Base-by-base conservation (phyloP, 495 filamentous ascomycete genomes). In the Annulohypoxylon stygium region DNA sequence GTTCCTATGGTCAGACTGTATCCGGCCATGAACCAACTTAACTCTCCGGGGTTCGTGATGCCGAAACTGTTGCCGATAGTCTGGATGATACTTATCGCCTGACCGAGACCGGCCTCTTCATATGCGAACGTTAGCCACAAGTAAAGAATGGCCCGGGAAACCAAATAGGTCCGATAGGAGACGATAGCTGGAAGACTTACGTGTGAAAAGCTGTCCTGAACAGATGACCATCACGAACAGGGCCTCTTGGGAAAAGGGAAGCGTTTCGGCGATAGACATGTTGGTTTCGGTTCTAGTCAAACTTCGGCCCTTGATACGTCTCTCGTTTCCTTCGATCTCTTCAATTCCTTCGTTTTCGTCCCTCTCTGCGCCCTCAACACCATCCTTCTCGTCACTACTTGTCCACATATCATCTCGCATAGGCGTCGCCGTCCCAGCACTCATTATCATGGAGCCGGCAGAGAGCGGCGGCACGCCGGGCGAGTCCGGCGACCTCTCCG, bases 1-100 rank as follows among this genome's bases (percentile, higher is more conserved):
- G 89, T 90, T 33, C 89, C 89, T 18, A 88, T 84, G 0, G 89
- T 90, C 47, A 91, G 78, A 33, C 83, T 83, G 76, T 90, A 91
- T 0, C 81, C 85, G 2, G 88, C 88, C 50, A 88, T 78, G 36
- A 87, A 86, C 90, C 89, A 91, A 48, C 80, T 81, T 11, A 84
- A 59, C 39, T 81, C 76, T 1, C 72, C 80, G 0, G 74, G 71
- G 34, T 74, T 74, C 16, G 48, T 66, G 47, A 75, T 62, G 53
- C 69, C 70, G 50, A 77, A 80, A 33, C 62, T 62, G 2, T 50
- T 30, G 47, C 78, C 77, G 4, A 80, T 76, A 43, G 80, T 73
- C 53, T 81, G 78, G 4, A 83, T 75, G 5, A 80, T 80, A 45
- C 72, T 75, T 45, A 80, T 66, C 2, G 66, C 62, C 59, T 78